These are phyloP conservation scores for Crithidia expoeki DNA, from an alignment of 208 protist genomes.

Conservation along the genomic window DNA sequence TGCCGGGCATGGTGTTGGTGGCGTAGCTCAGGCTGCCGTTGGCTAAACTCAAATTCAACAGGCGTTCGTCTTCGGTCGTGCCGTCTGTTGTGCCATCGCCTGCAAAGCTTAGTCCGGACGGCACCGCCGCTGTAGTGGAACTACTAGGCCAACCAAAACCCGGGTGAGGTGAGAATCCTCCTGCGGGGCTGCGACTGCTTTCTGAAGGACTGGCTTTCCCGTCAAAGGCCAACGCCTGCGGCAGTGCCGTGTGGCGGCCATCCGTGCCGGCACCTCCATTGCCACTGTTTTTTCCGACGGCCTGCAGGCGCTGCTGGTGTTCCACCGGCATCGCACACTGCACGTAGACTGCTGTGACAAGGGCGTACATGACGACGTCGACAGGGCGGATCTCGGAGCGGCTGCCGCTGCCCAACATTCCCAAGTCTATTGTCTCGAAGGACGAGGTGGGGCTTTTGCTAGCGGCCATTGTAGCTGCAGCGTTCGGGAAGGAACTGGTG, in stretches of 20 bases:
- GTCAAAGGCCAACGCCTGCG: neutral
- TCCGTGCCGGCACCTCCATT: neutral
- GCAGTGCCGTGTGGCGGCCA: constrained; percentile 10
- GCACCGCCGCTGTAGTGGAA: neutral
- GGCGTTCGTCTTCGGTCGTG: constrained; percentile 16
- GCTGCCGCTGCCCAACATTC: constrained; percentile 22
- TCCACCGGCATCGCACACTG: constrained; percentile 25
- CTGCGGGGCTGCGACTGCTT: constrained; percentile 10
- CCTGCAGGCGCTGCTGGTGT: constrained; percentile 16
- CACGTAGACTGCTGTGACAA: constrained; percentile 36
- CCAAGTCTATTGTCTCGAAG: neutral
- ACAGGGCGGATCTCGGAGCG: constrained; percentile 29
- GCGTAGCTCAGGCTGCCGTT: constrained; percentile 27
- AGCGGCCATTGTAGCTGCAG: neutral
- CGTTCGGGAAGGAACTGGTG: neutral
- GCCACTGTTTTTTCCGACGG: neutral
- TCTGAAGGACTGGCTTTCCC: constrained; percentile 6
- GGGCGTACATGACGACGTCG: constrained; percentile 39
- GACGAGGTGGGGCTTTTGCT: neutral
- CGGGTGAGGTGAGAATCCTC: constrained; percentile 3
- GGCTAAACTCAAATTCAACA: constrained; percentile 6
- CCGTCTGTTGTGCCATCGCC: constrained; percentile 8
- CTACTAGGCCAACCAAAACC: constrained; percentile 3
- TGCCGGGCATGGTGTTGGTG: constrained; percentile 7
- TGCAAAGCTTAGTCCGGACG: neutral